Evolutionary conservation across 371 early-diverging fungal genomes (phyloP).

Genomic region (Actinomortierella wolfii): DNA sequence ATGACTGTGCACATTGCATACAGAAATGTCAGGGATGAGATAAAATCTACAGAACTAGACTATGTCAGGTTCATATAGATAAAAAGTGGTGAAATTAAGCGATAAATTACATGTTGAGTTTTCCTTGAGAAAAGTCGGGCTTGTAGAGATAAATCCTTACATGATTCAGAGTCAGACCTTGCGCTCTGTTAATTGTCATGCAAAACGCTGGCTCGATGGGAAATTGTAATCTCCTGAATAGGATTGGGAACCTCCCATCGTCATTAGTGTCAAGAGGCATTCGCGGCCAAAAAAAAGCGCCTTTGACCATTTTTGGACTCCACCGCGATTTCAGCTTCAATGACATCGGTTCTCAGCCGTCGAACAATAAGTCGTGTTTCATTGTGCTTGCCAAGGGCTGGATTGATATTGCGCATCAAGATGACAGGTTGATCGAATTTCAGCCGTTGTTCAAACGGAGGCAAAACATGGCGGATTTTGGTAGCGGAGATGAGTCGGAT

Average conservation of each 20-base stretch:
- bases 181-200: slow-evolving; percentile 24
- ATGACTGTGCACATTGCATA: no score
- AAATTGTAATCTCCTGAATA: slow-evolving; percentile 13
- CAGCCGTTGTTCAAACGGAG: slow-evolving; percentile 6
- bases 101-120: no score
- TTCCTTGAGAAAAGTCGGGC: no score
- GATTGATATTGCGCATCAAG: slow-evolving; percentile 21
- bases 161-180: slow-evolving; percentile 26
- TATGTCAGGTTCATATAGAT: no score
- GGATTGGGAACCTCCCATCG: slow-evolving; percentile 4
- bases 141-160: slow-evolving; percentile 26
- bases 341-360: not conserved
- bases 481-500: no score
- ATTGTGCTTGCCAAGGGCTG: slow-evolving; percentile 14
- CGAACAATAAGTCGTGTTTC: slow-evolving; percentile 16
- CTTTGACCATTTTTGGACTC: not conserved
- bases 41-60: no score
- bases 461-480: no score
- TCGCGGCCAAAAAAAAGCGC: slow-evolving; percentile 4
- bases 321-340: slow-evolving; percentile 4
- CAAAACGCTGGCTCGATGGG: slow-evolving; percentile 27
- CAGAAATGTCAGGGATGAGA: no score
- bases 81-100: no score
- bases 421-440: slow-evolving; percentile 12
- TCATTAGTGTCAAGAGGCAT: slow-evolving; percentile 10